phyloP scores from a whole-genome alignment of 768 basidiomycete species.

The Coprinopsis strossmayeri region DNA sequence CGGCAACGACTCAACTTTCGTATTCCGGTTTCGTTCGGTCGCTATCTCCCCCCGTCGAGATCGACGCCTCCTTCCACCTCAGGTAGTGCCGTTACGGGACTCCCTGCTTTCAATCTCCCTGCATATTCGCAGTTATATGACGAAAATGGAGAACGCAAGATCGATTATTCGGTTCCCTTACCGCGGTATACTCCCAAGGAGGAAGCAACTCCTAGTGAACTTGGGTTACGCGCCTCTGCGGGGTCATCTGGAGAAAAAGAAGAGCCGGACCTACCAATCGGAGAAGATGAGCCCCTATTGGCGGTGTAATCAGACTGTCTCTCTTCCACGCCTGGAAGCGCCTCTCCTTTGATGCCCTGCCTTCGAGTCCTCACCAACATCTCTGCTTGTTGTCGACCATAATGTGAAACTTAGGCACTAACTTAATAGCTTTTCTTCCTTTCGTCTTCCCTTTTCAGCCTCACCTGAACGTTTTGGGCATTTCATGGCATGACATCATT shows the following conservation, averaged over 20 bases:
- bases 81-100: not conserved
- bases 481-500: too few species aligned
- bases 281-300: not conserved
- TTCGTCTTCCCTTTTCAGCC: too few species aligned
- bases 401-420: too few species aligned
- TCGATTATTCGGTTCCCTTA: conserved; percentile 58
- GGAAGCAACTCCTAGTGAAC: not conserved
- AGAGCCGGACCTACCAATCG: not conserved
- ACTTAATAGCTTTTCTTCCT: too few species aligned
- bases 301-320: not conserved
- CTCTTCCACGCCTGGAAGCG: too few species aligned
- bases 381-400: not conserved
- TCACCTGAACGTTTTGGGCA: too few species aligned
- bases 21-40: conserved; percentile 47
- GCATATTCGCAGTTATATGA: conserved; percentile 77
- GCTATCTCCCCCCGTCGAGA: conserved; percentile 28
- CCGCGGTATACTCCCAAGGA: conserved; percentile 49
- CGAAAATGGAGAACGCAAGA: conserved; percentile 63
- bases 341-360: too few species aligned
- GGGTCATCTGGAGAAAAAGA: not conserved
- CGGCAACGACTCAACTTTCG: conserved; percentile 33
- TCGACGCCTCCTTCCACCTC: conserved; percentile 10
- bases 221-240: not conserved
- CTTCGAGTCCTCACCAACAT: too few species aligned
- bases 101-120: conserved; percentile 37